Evolutionary conservation across 345 rosid species (phyloP).

Genomic region (Salix purpurea): DNA sequence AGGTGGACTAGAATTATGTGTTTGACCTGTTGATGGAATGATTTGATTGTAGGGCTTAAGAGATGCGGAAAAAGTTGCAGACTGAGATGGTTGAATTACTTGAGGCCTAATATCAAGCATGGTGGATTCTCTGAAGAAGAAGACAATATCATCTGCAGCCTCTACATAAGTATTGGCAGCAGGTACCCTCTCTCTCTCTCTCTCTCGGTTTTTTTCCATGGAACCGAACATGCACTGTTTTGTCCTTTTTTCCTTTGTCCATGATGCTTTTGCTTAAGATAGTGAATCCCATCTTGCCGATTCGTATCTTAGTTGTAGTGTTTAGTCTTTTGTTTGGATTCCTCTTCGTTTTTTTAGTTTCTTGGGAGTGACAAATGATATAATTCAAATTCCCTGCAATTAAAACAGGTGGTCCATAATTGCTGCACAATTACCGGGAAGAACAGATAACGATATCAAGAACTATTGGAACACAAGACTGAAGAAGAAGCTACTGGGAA

Average conservation of each 20-base stretch:
- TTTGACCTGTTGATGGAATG: not conserved
- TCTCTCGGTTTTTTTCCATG: not conserved
- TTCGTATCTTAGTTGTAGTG: constrained; percentile 16
- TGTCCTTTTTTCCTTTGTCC: constrained; percentile 44
- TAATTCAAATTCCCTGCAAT: not conserved
- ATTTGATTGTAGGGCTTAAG: constrained; percentile 56
- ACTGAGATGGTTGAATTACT: constrained; percentile 92
- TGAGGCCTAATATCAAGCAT: constrained; percentile 93
- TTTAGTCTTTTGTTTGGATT: constrained; percentile 11
- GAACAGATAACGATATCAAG: constrained; percentile 97
- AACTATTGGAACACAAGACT: constrained; percentile 96
- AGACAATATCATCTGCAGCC: constrained; percentile 93
- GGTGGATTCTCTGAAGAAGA: constrained; percentile 98
- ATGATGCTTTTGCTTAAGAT: constrained; percentile 16
- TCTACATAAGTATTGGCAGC: constrained; percentile 98
- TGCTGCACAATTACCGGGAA: constrained; percentile 97
- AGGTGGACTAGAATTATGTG: not conserved
- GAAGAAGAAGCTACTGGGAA: constrained; percentile 91
- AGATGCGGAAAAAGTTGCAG: constrained; percentile 99
- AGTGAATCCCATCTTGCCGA: not conserved
- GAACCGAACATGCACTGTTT: constrained; percentile 15
- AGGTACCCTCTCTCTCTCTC: constrained; percentile 37
- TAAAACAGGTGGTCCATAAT: constrained; percentile 87
- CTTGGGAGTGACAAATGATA: constrained; percentile 10
- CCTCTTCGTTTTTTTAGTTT: constrained; percentile 7